Evolutionary conservation across 1,139 yeast species (phyloP), one percentile per base, ranked within the genome.

Genomic region (Lodderomyces theae): DNA sequence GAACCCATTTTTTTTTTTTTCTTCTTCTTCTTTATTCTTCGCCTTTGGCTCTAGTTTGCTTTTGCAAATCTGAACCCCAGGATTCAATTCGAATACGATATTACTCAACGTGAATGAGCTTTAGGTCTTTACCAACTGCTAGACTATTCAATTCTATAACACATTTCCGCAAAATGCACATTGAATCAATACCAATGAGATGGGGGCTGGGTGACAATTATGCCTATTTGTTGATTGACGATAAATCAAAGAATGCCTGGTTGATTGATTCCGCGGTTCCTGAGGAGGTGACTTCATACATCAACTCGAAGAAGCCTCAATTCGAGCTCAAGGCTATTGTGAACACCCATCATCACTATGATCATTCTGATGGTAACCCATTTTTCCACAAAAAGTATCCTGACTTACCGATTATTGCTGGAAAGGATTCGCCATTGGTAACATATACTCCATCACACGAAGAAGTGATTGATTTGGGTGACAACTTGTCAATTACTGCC

Each of bases 201-300:
- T 90, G 97, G 97, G 89, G 92, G 43, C 63, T 78, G 22, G 96
- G 97, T 43, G 94, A 89, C 62, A 92, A 92, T 66, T 92, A 90
- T 64, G 77, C 94, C 51, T 92, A 92, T 58, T 62, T 90, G 12
- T 60, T 92, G 28, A 74, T 82, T 10, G 96, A 88, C 57, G 78
- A 79, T 18, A 72, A 75, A 25, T 75, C 86, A 24, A 75, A 71
- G 36, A 73, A 81, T 47, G 80, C 95, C 7, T 86, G 96, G 83
- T 55, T 94, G 32, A 84, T 92, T 49, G 99, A 92, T 55, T 95
- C 97, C 2, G 97, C 98, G 0, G 87, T 83, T 52, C 88, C 94
- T 0, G 63, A 70, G 6, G 95, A 85, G 37, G 72, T 72, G 3
- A 25, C 42, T 29, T 44, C 49, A 10, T 64, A 61, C 47, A 45